Evolutionary conservation across 805 yeast species (phyloP), one percentile per base, ranked within the genome.

Genomic region (Candida sithepensis): DNA sequence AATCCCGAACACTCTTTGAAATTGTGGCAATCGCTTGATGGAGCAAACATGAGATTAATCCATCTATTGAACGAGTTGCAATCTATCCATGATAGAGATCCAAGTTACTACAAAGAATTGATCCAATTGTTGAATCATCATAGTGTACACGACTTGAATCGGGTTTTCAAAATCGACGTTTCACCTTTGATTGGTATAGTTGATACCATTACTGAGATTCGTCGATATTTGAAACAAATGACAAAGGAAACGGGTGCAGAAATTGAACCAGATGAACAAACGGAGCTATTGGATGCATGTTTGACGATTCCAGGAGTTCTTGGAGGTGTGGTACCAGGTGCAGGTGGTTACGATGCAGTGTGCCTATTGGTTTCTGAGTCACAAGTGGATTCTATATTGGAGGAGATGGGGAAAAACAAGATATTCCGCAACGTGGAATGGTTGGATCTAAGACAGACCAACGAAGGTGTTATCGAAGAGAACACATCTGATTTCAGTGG

Each of bases 301-400:
- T 63, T 74, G 37, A 54, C 65, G 7, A 60, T 88, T 19, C 71
- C 70, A 0, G 99, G 99, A 14, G 94, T 89, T 26, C 56, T 92
- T 18, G 96, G 96, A 0, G 97, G 96, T n/a, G 91, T 94, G 30
- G 96, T 94, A 3, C 99, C 99, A 0, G 99, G 99, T 2, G 99
- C 99, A 0, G 99, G 99, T 23, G 99, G 99, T 0, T 86, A 82
- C 61, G 99, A 94, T 70, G 99, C 99, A 0, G 79, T 94, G 18
- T 79, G 95, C 47, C 59, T 92, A 23, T 65, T 94, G 23, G 84
- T 85, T 2, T 72, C 77, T 2, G 79, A 76, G 23, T 59, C 65
- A 1, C 63, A 77, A 2, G 62, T 77, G 2, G 64, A 58, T 2
- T 50, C 56, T 10, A 70, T 81, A n/a, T 23, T 47, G 12, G 21